Base-by-base conservation (phyloP, 2,329 filamentous ascomycete genomes). In the Cladosporium sp. region DNA sequence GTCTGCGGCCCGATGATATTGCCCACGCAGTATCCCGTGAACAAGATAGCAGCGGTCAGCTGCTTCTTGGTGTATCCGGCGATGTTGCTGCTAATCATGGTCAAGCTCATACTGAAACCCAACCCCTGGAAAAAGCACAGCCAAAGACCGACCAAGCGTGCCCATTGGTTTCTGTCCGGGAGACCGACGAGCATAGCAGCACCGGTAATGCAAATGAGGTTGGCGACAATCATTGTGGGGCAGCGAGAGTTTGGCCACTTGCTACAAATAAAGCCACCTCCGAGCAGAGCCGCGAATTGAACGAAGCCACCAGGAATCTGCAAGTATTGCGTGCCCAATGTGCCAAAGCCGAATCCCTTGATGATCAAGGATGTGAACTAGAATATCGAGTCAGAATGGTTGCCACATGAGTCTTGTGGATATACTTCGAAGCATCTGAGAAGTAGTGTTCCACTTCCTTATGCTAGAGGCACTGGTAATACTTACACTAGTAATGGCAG, bases 251-350 rank as follows among this genome's bases (percentile, higher is more conserved):
- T 76, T 2, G 77, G 78, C 58, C 67, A 81, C n/a, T 70, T 70
- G 0, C 75, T 77, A 59, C 77, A 78, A 19, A 82, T 67, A 46
- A 70, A 72, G 13, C 78, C 78, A 1, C 77, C 77, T 2, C 68
- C 58, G 6, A 83, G 63, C 0, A 81, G 68, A 0, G 78, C 74
- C 1, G 79, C 58, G 58, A 82, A 80, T 55, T 82, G 78, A 0
- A 83, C 73, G 0, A 75, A 78, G 16, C 79, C 80, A 13, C 79
- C 80, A 0, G 80, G 80, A 50, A 84, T 83, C 56, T 82, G 78
- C 9, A 83, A 74, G 54, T 81, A 80, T 54, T 81, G 78, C 0
- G 76, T 77, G 3, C 75, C 74, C 1, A 79, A 66, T 0, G 74
- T 76, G 46, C 74, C 72, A 58, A 78, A 70, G 14, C 71, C 71